Conservation (phyloP, 345 rosid species). For the Streptanthus diversifolius region DNA sequence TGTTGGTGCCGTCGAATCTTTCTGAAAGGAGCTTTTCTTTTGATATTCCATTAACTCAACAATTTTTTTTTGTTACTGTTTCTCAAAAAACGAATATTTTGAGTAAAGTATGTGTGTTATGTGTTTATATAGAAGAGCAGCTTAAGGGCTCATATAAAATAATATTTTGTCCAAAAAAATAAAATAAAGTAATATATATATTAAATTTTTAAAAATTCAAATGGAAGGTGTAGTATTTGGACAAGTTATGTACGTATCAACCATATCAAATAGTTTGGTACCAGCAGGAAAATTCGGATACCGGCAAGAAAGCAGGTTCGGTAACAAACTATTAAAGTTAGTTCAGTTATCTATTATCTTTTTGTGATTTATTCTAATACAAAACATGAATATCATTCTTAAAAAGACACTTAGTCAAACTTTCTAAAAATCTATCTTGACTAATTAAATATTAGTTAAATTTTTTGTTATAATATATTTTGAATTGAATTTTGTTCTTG, state of each 20-base stretch:
- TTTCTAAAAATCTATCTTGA: not conserved
- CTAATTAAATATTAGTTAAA: not conserved
- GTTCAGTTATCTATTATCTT: not conserved
- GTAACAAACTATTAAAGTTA: not conserved
- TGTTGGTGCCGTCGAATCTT: not conserved
- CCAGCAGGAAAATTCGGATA: not conserved
- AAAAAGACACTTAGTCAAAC: not conserved
- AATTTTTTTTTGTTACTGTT: not conserved
- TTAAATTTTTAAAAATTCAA: not conserved
- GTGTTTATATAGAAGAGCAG: conserved; percentile 17
- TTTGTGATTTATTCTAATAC: not conserved
- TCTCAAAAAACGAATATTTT: not conserved
- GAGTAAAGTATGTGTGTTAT: not conserved
- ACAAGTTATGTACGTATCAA: conserved; percentile 1
- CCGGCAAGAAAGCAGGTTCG: conserved; percentile 27
- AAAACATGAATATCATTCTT: not conserved
- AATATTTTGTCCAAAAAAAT: too few relatives aligned
- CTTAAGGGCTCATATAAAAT: not conserved
- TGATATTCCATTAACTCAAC: not conserved
- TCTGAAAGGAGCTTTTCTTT: not conserved
- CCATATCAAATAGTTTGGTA: conserved; percentile 24
- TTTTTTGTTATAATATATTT: too few relatives aligned
- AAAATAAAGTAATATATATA: too few relatives aligned
- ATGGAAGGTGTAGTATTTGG: not conserved
- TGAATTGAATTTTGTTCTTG: not conserved